A percentile compares a stretch with the other conserved stretches of the same genome.
Evolutionary conservation across 2,329 filamentous ascomycete genomes (phyloP).

Genomic region (Cladosporium sp.): DNA sequence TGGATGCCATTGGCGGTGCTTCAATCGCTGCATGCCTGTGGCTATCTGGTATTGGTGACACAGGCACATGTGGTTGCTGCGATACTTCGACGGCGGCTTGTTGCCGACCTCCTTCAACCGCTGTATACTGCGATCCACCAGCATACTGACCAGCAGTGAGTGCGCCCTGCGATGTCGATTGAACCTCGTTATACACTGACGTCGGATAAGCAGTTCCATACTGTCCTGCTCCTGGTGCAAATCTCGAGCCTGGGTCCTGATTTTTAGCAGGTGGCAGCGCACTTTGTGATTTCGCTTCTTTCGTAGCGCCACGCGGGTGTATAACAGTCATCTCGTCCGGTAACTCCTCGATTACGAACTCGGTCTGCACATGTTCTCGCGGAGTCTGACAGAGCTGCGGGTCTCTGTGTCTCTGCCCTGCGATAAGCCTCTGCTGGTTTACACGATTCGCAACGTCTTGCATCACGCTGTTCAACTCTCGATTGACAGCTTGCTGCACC

Average conservation of each 20-base stretch:
- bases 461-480: slow-evolving; percentile 19
- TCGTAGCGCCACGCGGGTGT: background rate
- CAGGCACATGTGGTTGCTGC: background rate
- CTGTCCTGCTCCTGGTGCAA: background rate
- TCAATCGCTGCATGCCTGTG: background rate
- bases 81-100: background rate
- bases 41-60: background rate
- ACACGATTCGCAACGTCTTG: slow-evolving; percentile 7
- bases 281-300: background rate
- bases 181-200: background rate
- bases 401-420: background rate
- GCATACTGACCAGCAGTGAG: background rate
- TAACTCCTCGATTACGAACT: slow-evolving; percentile 16
- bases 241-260: background rate
- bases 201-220: background rate
- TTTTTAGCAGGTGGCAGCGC: background rate
- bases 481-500: slow-evolving; percentile 19
- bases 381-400: background rate
- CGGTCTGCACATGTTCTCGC: slow-evolving; percentile 1
- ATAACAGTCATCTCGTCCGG: background rate
- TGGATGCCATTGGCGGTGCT: background rate
- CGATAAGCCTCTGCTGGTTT: background rate
- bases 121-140: background rate
- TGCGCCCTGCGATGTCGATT: background rate
- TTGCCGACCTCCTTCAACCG: background rate